These are phyloP conservation scores for Brettanomyces nanus DNA, from an alignment of 805 yeast species.

Conservation along the genomic window DNA sequence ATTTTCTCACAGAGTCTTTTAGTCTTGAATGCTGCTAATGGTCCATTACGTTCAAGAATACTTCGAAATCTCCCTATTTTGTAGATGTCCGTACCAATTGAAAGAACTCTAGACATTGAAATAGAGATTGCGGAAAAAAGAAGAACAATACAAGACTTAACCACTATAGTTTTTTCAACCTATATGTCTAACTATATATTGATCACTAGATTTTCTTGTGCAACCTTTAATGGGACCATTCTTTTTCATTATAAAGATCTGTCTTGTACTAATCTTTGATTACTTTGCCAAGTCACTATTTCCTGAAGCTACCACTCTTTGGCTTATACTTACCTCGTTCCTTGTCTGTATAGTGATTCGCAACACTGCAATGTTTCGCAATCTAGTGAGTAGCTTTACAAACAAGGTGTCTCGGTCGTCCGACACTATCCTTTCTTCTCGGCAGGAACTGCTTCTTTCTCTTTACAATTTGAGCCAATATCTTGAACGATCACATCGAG, in stretches of 20 bases:
- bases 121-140: too few species aligned
- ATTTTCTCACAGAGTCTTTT: constrained; percentile 37
- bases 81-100: constrained; percentile 54
- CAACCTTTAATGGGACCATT: too few species aligned
- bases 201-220: too few species aligned
- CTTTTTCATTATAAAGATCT: constrained; percentile 21
- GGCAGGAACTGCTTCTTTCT: constrained; percentile 29
- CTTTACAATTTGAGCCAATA: constrained; percentile 41
- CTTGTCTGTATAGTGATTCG: constrained; percentile 21
- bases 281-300: constrained; percentile 12
- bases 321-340: constrained; percentile 17
- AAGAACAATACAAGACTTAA: too few species aligned
- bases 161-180: too few species aligned
- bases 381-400: constrained; percentile 1
- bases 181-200: too few species aligned
- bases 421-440: constrained; percentile 9
- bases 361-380: constrained; percentile 18
- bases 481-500: constrained; percentile 27
- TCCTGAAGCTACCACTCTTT: constrained; percentile 15
- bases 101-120: constrained; percentile 30
- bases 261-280: constrained; percentile 19
- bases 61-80: constrained; percentile 35
- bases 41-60: constrained; percentile 30
- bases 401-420: neutral
- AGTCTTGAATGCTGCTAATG: constrained; percentile 24